Evolutionary conservation across 352 stramenopile species (phyloP), one percentile per base, ranked within the genome.

Genomic region (Phytophthora pluvialis): DNA sequence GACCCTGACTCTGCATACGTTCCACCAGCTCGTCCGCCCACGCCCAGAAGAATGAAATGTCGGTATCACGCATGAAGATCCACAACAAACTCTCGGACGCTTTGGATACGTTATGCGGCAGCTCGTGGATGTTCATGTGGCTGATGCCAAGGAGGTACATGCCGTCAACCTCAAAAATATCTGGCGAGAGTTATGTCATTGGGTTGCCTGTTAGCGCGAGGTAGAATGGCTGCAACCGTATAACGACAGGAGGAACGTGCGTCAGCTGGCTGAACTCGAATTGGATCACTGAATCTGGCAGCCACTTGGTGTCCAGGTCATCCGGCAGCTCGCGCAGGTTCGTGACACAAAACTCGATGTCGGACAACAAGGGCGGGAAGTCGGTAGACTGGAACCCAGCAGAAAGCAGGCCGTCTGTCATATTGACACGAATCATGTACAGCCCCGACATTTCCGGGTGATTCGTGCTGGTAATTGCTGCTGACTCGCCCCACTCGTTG

Each of bases 271-370:
- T 66, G 38, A 66, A 64, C 13, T 81, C 73, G 0, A 78, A 12
- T 10, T 68, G 16, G 9, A 77, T 13, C 6, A 49, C 26, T 11
- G 50, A 25, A 1, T 32, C 16, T 12, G n/a, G 11, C 3, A 62
- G 71, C 73, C 76, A 88, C 18, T 67, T 70, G 10, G 39, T 21
- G 44, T 75, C 53, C 4, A 86, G 45, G 40, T 78, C 51, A 13
- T 62, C 54, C 1, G 78, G 71, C 3, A 85, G 36, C 3, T 21
- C 31, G 1, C 45, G 51, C 6, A 81, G 50, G 28, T 81, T 85
- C 2, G 71, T 73, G 9, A 72, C 59, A 3, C 45, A 67, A 51
- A 88, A 66, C 35, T 82, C 68, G 25, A 86, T 45, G 21, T 82
- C 76, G 9, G 47, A 52, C 0, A 85, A 26, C 9, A 39, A 36